Conservation (phyloP, 768 basidiomycete genomes). For the Dendrothele bispora region DNA sequence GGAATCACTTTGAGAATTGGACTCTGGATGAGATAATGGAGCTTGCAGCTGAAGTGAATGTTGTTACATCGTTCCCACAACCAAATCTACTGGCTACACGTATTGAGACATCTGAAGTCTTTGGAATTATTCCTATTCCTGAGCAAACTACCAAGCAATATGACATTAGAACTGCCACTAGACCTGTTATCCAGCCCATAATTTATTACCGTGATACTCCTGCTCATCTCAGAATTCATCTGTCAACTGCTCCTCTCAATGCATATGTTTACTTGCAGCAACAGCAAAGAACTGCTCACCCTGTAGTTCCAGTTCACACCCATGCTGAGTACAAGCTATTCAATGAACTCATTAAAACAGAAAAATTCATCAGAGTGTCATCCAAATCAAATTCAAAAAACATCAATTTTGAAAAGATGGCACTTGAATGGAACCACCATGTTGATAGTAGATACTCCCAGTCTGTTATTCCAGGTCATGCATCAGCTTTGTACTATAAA, state of each 20-base stretch:
- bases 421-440: slow-evolving; percentile 11
- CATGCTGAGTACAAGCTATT: slow-evolving; percentile 10
- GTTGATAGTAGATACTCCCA: slow-evolving; percentile 9
- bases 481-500: slow-evolving; percentile 17
- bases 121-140: slow-evolving; percentile 12
- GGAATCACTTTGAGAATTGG: slow-evolving; percentile 15
- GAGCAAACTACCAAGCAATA: slow-evolving; percentile 3
- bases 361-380: not conserved
- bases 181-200: not conserved
- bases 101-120: slow-evolving; percentile 14
- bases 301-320: slow-evolving; percentile 14
- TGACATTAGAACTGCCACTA: slow-evolving; percentile 2
- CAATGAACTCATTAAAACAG: not conserved
- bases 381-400: not conserved
- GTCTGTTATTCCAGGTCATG: slow-evolving; percentile 1
- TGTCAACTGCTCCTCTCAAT: slow-evolving; percentile 9
- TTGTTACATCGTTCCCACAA: slow-evolving; percentile 9
- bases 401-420: slow-evolving; percentile 10
- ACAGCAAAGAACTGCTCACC: slow-evolving; percentile 9
- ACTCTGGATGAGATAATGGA: slow-evolving; percentile 15
- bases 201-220: slow-evolving; percentile 6
- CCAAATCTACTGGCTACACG: slow-evolving; percentile 14
- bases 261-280: slow-evolving; percentile 13
- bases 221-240: slow-evolving; percentile 3
- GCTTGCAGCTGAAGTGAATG: slow-evolving; percentile 5